Base-by-base conservation (phyloP, 140 eudicot species). In the Ambrosia hybrid region DNA sequence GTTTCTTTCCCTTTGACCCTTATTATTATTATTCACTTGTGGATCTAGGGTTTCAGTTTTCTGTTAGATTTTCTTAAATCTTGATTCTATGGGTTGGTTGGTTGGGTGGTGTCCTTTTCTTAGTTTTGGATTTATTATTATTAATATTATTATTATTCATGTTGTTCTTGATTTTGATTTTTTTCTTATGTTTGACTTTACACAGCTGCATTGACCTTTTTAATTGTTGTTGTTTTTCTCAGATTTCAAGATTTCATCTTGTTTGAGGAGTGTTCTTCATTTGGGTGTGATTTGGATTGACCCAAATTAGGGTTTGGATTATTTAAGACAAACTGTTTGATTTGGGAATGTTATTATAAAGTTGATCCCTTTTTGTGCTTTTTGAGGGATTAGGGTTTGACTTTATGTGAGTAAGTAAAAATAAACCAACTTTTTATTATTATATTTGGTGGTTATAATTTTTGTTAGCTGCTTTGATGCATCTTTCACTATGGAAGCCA, bases 401-500 rank as follows among this genome's bases (percentile, higher is more conserved):
- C 83, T 67, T 79, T 73, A 57, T 76, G 68, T 78, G 34, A 30
- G 34, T 30, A 30, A 30, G 73, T 73, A 60, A 74, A 21, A 21
- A 74, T 76, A 73, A 77, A 73, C 71, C 74, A 60, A 76, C 21
- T 14, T 58, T 73, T 0, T 57, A 49, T 16, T 34, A n/a, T 14
- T 58, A 66, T 57, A 49, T 16, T 34, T 33, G 37, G 48, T 61
- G 49, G 61, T 51, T n/a, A 33, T 11, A 21, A 14, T 52, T 53
- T 53, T 6, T 55, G 73, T 48, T 80, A 75, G 72, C 65, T 75
- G 92, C 74, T 80, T 78, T 79, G 80, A 92, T 92, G 98, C 98
- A 92, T 92, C 83, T 92, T 80, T 85, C 98, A 81, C 85, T 92
- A 84, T 92, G 98, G 98, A 92, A 92, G 81, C 98, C 96, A 67